These are phyloP conservation scores for Melampsora abietis-canadensis DNA, from an alignment of 1,284 basidiomycete species.

Conservation along the genomic window DNA sequence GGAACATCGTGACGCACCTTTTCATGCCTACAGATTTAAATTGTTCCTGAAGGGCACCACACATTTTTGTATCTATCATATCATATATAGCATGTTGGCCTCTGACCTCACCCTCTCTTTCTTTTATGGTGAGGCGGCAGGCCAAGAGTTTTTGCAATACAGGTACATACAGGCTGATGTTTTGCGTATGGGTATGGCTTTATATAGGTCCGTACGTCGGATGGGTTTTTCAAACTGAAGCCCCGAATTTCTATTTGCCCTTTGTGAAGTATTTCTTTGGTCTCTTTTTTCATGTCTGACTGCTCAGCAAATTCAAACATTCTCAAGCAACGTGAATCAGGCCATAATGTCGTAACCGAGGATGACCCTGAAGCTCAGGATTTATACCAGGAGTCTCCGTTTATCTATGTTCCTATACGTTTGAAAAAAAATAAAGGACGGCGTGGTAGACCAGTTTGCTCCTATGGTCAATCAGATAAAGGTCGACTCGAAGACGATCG, in stretches of 20 bases:
- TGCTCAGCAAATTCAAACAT: not conserved
- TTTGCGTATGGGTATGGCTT: too few species aligned
- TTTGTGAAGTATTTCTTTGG: not conserved
- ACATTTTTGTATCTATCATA: too few species aligned
- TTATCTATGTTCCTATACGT: not conserved
- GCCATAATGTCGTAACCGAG: not conserved
- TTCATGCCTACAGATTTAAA: too few species aligned
- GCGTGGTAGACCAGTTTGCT: not conserved
- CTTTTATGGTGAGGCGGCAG: too few species aligned
- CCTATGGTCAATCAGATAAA: not conserved
- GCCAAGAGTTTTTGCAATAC: too few species aligned
- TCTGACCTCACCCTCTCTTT: too few species aligned
- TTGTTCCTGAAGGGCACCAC: too few species aligned
- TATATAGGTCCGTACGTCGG: too few species aligned
- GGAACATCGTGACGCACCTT: too few species aligned
- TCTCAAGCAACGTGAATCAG: not conserved
- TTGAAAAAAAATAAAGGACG: not conserved
- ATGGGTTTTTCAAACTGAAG: not conserved
- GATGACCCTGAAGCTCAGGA: not conserved
- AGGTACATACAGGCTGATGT: too few species aligned
- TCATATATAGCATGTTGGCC: too few species aligned
- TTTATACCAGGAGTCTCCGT: not conserved
- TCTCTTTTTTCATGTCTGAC: not conserved
- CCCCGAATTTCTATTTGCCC: not conserved
- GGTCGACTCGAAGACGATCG: not conserved